Evolutionary conservation across 2,329 filamentous ascomycete genomes (phyloP), one percentile per base, ranked within the genome.

Genomic region (Fusarium foetens): DNA sequence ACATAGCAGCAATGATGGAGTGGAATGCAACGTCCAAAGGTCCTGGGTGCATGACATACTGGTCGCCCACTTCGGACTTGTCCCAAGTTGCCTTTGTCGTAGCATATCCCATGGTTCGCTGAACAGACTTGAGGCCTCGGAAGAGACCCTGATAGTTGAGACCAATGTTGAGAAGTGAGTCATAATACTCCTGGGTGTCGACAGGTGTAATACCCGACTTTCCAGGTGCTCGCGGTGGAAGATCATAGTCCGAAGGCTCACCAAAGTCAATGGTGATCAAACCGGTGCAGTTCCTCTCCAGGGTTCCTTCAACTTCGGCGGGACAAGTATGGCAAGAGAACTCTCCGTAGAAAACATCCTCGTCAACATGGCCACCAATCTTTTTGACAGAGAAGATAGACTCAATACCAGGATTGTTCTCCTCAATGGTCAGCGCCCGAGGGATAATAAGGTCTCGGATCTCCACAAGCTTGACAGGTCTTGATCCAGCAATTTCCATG

Each of bases 351-450:
- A 60, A 60, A 16, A 7, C 16, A 5, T 29, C 19, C 2, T 43
- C 29, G 7, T 60, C 58, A 29, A 29, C 6, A 29, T 43, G 8
- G 1, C 45, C 48, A 8, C 16, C 19, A n/a, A 4, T 36, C 16
- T 53, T 60, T 17, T 60, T 60, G 4, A 60, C 58, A 1, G 38
- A 60, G 6, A 60, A 60, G 31, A 60, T 60, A 39, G 58, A 60
- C 48, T 60, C 58, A 11, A 60, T 54, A 2, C 58, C 58, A 9
- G 58, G 58, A 12, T 36, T 54, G 11, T 60, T 53, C 23, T 60
- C 58, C 31, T 54, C 58, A 1, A 54, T 53, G 0, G 58, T 60
- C 58, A 60, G 31, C 0, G 58, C 58, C 0, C 48, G 46, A 39
- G 51, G 51, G 12, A 62, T 62, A 0, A 27, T n/a, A 31, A 62